A percentile compares a stretch with the other conserved stretches of the same genome.
These are phyloP conservation scores for Aspergillus olivimuriae DNA, from an alignment of 495 filamentous ascomycete species.

Conservation along the genomic window DNA sequence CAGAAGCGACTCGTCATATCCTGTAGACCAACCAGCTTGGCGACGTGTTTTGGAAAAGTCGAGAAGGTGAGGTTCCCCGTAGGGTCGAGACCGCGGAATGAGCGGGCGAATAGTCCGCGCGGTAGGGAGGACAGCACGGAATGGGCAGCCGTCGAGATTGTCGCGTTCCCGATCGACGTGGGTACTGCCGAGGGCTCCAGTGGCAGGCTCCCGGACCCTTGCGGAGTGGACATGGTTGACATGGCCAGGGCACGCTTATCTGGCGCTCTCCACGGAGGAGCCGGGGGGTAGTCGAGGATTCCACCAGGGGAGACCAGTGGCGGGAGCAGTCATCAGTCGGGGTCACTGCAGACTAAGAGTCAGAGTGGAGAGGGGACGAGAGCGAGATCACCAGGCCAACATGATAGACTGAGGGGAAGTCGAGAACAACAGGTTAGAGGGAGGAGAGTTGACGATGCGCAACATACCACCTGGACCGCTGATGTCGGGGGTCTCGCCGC, in stretches of 20 bases:
- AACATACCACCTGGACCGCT: too few species aligned
- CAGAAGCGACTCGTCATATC: constrained; percentile 21
- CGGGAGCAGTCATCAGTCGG: background rate
- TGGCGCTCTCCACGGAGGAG: background rate
- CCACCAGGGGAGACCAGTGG: constrained; percentile 1
- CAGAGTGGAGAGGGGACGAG: background rate
- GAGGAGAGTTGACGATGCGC: too few species aligned
- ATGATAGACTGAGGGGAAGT: too few species aligned
- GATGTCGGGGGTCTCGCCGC: too few species aligned
- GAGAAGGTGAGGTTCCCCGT: constrained; percentile 33
- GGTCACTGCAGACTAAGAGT: background rate
- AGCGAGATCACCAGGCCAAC: background rate
- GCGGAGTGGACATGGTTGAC: constrained; percentile 11
- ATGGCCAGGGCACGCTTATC: background rate
- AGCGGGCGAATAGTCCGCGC: constrained; percentile 27
- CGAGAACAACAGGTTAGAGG: too few species aligned
- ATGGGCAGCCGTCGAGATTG: constrained; percentile 13
- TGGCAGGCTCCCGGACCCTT: constrained; percentile 1
- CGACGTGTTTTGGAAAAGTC: constrained; percentile 32
- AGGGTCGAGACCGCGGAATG: constrained; percentile 33
- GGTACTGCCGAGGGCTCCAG: constrained; percentile 4
- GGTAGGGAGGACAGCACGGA: constrained; percentile 27
- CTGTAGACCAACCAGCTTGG: constrained; percentile 23
- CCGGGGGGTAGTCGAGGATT: background rate
- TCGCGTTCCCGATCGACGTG: constrained; percentile 14